Evolutionary conservation across 352 stramenopile species (phyloP).

Genomic region (Phytopythium aichiense): DNA sequence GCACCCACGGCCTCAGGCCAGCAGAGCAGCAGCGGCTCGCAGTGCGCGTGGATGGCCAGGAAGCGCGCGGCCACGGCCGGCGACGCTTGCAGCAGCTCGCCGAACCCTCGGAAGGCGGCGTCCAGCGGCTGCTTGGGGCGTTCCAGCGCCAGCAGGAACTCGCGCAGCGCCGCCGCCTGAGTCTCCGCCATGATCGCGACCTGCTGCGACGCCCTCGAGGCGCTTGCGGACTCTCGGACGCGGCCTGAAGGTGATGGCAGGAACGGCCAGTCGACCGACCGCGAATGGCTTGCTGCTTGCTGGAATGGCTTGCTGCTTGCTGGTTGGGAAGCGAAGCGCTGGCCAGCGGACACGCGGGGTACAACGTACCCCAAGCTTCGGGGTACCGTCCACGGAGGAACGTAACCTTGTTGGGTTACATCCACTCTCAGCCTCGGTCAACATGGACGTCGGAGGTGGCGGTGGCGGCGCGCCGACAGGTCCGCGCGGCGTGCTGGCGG

Average conservation of each 20-base stretch:
- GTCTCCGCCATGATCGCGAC: constrained; percentile 1
- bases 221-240: not conserved
- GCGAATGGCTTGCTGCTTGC: not conserved
- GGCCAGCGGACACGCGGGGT: not conserved
- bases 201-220: not conserved
- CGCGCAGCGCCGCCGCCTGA: constrained; percentile 33
- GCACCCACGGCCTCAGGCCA: constrained; percentile 57
- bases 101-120: constrained; percentile 38
- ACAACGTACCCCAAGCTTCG: constrained; percentile 2
- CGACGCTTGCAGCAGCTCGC: constrained; percentile 16
- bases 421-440: not conserved
- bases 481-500: constrained; percentile 36
- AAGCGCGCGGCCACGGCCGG: constrained; percentile 24
- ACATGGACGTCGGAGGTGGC: constrained; percentile 24
- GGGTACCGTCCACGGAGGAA: too few species aligned
- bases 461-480: constrained; percentile 15
- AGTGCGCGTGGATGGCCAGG: constrained; percentile 48
- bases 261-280: not conserved
- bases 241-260: too few species aligned
- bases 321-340: constrained; percentile 6
- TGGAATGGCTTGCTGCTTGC: constrained; percentile 3
- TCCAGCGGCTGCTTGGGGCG: constrained; percentile 58
- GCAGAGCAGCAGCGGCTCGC: constrained; percentile 52
- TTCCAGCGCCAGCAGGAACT: constrained; percentile 66
- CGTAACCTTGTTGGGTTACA: too few species aligned